Base-by-base conservation (phyloP, 1,284 basidiomycete species). In the Cerioporus squamosus region DNA sequence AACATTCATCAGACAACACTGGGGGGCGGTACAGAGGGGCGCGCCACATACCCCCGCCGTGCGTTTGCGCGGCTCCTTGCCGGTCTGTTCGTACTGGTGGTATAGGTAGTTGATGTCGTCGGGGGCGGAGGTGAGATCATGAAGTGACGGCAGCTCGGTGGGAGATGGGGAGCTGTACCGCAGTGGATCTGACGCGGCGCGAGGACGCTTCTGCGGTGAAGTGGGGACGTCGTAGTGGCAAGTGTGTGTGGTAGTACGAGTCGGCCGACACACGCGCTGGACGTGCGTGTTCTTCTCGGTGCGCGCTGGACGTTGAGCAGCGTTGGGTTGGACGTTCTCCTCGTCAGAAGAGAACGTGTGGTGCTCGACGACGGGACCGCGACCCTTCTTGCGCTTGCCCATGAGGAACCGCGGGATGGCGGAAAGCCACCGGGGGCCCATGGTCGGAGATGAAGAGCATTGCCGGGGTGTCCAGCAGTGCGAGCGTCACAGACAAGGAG, bases 21-120 rank as follows among this genome's bases (percentile, higher is more conserved):
- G 7, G 36, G 39, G 20, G 40, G 26, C 7, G 17, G 14, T 20
- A 46, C 15, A 26, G 51, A 15, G 10, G 29, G 29, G 29, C 7
- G 29, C 29, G 10, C 29, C 10, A 38, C 47, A 20, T 23, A 56
- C 55, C 5, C 39, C 48, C n/a, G 55, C 55, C 5, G 55, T 56
- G 22, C 55, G 42, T 18, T 33, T 31, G 22, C 55, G 47, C 10
- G 55, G 47, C 17, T 38, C 9, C 17, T 17, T 26, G 24, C 42
- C 50, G 6, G 39, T 24, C 22, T 23, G n/a, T 12, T 33, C 39
- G 15, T 42, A 38, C 8, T 22, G 40, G 23, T n/a, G 15, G 39
- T 38, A n/a, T 6, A 51, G 39, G 24, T 51, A 51, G 38, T 51
- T 24, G 23, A 51, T 14, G 26, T 51, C 40, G 39, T 42, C 24